Conservation (phyloP, 1,284 basidiomycete genomes). For the Ganoderma leucocontextum region DNA sequence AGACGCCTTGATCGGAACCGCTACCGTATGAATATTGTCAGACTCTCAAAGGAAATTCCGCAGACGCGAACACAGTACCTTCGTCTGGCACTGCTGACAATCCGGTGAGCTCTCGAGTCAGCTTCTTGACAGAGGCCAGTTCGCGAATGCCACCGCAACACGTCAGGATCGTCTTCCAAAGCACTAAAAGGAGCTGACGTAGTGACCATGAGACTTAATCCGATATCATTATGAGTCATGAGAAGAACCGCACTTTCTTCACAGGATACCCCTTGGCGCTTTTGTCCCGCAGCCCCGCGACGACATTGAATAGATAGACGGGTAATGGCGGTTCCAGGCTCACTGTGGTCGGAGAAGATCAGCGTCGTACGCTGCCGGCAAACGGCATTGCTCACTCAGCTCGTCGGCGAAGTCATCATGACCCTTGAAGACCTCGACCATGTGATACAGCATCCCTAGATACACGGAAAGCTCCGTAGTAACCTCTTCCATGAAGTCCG, state of each 20-base stretch:
- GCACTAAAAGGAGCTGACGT: constrained; percentile 84
- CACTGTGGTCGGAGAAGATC: constrained; percentile 61
- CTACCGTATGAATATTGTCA: constrained; percentile 35
- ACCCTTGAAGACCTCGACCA: constrained; percentile 91
- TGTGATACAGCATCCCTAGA: constrained; percentile 92
- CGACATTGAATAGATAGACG: constrained; percentile 89
- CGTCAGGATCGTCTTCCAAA: constrained; percentile 95
- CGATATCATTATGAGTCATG: constrained; percentile 30
- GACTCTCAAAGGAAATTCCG: not conserved
- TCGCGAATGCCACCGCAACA: constrained; percentile 95
- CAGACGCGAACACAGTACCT: constrained; percentile 47
- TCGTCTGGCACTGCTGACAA: constrained; percentile 71
- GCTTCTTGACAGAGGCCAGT: constrained; percentile 82
- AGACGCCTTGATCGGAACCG: constrained; percentile 79
- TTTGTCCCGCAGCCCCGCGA: constrained; percentile 92
- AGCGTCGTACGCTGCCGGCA: constrained; percentile 27
- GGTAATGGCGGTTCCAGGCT: constrained; percentile 94
- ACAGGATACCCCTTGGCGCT: constrained; percentile 95
- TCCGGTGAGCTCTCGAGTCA: constrained; percentile 85
- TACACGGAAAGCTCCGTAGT: constrained; percentile 92
- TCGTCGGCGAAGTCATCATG: constrained; percentile 95
- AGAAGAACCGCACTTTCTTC: constrained; percentile 75
- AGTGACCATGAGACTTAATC: constrained; percentile 28
- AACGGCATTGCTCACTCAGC: constrained; percentile 74
- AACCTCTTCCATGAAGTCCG: constrained; percentile 86